Conservation (phyloP, 2,329 filamentous ascomycete genomes). For the Exophiala lecanii-corni region DNA sequence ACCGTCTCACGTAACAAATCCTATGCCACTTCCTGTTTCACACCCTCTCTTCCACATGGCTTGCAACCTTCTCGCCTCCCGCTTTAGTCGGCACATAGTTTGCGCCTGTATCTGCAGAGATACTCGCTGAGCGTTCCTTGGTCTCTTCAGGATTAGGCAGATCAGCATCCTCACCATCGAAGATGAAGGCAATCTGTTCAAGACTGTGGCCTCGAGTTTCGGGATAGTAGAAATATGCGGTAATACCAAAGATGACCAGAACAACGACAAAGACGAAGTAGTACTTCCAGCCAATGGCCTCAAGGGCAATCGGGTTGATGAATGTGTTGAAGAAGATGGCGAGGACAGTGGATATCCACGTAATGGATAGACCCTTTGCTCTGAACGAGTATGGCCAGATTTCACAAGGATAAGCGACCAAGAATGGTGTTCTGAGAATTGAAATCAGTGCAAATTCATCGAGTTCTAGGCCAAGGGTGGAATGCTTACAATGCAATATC, state of each 20-base stretch:
- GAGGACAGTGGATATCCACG: slow-evolving; percentile 37
- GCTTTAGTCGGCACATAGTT: too few species aligned
- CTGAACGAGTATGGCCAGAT: slow-evolving; percentile 46
- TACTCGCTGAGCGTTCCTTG: neutral
- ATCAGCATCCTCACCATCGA: slow-evolving; percentile 28
- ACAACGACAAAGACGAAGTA: slow-evolving; percentile 41
- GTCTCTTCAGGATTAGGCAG: neutral
- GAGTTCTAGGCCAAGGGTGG: neutral
- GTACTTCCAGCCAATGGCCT: too few species aligned
- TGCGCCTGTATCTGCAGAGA: too few species aligned
- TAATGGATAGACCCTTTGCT: slow-evolving; percentile 36
- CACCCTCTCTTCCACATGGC: too few species aligned
- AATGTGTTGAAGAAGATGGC: slow-evolving; percentile 47
- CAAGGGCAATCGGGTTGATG: slow-evolving; percentile 44
- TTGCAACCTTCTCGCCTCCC: too few species aligned
- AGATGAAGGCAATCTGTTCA: slow-evolving; percentile 29
- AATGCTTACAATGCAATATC: slow-evolving; percentile 31
- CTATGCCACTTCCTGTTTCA: too few species aligned
- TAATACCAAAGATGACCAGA: slow-evolving; percentile 24
- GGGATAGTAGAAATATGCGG: slow-evolving; percentile 26
- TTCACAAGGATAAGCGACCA: slow-evolving; percentile 40
- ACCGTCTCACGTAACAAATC: too few species aligned
- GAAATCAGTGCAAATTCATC: slow-evolving; percentile 20
- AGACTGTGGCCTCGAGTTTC: slow-evolving; percentile 30
- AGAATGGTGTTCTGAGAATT: slow-evolving; percentile 23